Base-by-base conservation (phyloP, 139 green algal genomes). In the Zygnema circumcarinatum region DNA sequence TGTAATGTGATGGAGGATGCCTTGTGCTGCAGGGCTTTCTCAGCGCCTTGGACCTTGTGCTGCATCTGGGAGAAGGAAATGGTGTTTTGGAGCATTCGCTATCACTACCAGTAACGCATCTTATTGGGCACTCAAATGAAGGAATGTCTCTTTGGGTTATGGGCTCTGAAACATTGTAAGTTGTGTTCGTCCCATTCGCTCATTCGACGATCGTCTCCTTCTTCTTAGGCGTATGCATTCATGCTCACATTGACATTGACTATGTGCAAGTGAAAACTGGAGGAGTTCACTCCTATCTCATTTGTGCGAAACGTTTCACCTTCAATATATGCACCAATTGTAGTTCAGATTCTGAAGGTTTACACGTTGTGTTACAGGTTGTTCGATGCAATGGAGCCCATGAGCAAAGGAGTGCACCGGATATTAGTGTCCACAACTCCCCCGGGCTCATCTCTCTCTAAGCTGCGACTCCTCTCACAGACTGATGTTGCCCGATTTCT, bases 371-470 rank as follows among this genome's bases (percentile, higher is more conserved):
- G 2, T 84, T 2, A 67, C 79, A 87, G 81, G 11, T 38, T 87
- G 69, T n/a, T 73, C 0, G 81, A 87, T 22, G 31, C 73, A 0
- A 68, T 87, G 81, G 81, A 87, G 69, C 81, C 73, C 16, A 52
- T 87, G 33, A 84, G 81, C 81, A 87, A 84, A 52, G 81, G 81
- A 68, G 81, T 87, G 35, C 81, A 87, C 73, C 81, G 81, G 7
- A 38, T 87, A 52, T 38, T 87, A 36, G 42, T 87, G 67, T 38
- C 81, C 3, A 0, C 20, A 32, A n/a, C 29, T 32, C 38, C 11
- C 2, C 31, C 2, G 25, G 69, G 16, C 35, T 25, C 7, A 3
- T 3, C 7, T 25, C 3, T 16, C 7, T 25, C 7, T 38, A 41
- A 78, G 16, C 16, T 39, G 69, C 69, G 69, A n/a, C 35, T 84